phyloP scores from a whole-genome alignment of 495 filamentous ascomycete species.

The Melanomma pulvis-pyrius region DNA sequence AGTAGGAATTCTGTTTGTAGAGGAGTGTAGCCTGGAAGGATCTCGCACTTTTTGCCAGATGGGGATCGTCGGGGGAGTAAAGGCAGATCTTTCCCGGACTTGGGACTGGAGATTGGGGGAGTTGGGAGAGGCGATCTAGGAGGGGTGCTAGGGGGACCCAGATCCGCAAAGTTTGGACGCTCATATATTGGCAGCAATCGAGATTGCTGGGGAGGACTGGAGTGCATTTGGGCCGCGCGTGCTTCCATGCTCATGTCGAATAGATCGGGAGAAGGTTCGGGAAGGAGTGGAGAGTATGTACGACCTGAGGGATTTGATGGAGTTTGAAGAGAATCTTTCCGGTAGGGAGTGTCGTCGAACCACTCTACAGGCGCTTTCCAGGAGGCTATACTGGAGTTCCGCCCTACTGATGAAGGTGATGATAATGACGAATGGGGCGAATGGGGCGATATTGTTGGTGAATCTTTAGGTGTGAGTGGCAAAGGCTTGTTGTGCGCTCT shows the following conservation, averaged over 20 bases:
- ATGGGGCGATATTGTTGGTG: neutral
- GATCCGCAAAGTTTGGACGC: slow-evolving; percentile 3
- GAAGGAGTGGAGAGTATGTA: slow-evolving; percentile 31
- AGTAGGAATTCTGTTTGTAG: neutral
- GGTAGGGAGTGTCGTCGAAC: neutral
- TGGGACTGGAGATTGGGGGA: neutral
- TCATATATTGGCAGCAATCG: slow-evolving; percentile 18
- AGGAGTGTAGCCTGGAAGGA: neutral
- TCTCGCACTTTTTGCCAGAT: neutral
- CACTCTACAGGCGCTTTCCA: slow-evolving; percentile 35
- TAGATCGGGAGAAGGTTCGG: slow-evolving; percentile 24
- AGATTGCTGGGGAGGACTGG: neutral
- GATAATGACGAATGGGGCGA: slow-evolving; percentile 3
- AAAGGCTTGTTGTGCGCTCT: slow-evolving; percentile 26
- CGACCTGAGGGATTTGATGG: slow-evolving; percentile 5
- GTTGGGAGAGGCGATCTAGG: slow-evolving; percentile 26
- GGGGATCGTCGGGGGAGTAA: neutral
- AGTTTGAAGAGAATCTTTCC: neutral
- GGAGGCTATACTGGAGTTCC: slow-evolving; percentile 1
- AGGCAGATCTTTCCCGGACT: neutral
- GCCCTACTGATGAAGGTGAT: neutral
- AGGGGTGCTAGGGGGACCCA: slow-evolving; percentile 21
- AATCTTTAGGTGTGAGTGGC: slow-evolving; percentile 28
- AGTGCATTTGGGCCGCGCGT: neutral
- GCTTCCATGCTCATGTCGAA: slow-evolving; percentile 23